These are phyloP conservation scores for Colletotrichum sublineola DNA, from an alignment of 2,329 filamentous ascomycete species.

Conservation along the genomic window DNA sequence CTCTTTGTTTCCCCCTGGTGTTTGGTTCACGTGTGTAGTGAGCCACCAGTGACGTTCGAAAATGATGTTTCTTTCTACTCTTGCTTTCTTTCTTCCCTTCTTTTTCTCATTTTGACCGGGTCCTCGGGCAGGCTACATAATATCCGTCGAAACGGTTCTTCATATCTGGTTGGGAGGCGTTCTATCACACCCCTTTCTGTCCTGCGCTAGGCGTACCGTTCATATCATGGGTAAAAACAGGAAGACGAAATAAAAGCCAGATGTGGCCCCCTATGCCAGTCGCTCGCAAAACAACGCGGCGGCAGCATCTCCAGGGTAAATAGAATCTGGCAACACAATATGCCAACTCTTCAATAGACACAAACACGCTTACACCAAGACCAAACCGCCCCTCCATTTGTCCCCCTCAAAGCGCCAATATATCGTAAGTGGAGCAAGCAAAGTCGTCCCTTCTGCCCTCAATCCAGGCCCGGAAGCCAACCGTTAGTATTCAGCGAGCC, in stretches of 20 bases:
- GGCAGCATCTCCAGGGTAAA: not conserved
- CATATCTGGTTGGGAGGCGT: not conserved
- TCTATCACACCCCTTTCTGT: not conserved
- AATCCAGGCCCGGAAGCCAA: conserved; percentile 56
- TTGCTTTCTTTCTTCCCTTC: not conserved
- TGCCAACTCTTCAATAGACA: not conserved
- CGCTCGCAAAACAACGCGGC: not conserved
- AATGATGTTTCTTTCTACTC: not conserved
- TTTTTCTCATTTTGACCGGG: not conserved
- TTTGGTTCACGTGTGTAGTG: not conserved
- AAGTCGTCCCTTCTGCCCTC: conserved; percentile 14
- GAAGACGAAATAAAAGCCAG: not conserved
- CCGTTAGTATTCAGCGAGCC: conserved; percentile 50
- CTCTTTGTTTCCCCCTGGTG: no score
- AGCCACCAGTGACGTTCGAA: not conserved
- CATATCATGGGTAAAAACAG: not conserved
- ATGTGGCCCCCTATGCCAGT: not conserved
- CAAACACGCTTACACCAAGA: not conserved
- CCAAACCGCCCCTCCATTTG: not conserved
- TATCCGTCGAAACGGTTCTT: not conserved
- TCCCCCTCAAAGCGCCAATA: not conserved
- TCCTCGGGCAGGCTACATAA: not conserved
- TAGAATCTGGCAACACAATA: not conserved
- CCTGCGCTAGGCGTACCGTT: not conserved
- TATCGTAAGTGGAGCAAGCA: not conserved